Conservation (phyloP, 2,329 filamentous ascomycete genomes). For the Pseudopithomyces maydicus region DNA sequence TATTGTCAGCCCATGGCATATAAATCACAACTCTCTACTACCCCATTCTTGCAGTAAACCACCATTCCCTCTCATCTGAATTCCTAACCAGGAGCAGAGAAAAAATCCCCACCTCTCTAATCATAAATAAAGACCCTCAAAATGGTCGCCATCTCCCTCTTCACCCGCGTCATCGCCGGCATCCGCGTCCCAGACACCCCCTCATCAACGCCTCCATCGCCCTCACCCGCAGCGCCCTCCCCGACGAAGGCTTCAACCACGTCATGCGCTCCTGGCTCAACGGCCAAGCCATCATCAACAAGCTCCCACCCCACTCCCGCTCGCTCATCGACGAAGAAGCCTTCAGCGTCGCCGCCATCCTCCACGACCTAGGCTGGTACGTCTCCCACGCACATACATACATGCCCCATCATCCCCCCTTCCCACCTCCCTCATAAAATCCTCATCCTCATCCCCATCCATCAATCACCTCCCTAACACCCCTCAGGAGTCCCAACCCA, state of each 20-base stretch:
- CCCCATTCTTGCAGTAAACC: no score
- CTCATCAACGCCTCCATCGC: slow-evolving; percentile 43
- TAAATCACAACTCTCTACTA: no score
- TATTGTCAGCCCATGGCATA: no score
- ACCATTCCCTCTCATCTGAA: no score
- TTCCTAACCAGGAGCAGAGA: no score
- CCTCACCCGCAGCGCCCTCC: slow-evolving; percentile 35
- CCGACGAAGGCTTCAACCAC: slow-evolving; percentile 47
- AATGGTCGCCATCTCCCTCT: slow-evolving; percentile 7
- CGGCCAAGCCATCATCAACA: slow-evolving; percentile 40
- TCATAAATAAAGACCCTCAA: neutral
- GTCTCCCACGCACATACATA: slow-evolving; percentile 22
- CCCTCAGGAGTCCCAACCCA: slow-evolving; percentile 2
- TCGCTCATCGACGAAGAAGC: slow-evolving; percentile 43
- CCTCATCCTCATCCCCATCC: no score
- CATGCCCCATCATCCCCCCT: no score
- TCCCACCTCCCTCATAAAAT: no score
- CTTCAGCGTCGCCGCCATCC: slow-evolving; percentile 46
- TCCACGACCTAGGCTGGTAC: slow-evolving; percentile 54
- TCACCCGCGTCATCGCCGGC: slow-evolving; percentile 33
- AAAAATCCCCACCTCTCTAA: no score
- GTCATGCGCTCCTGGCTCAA: slow-evolving; percentile 45
- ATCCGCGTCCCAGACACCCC: slow-evolving; percentile 44
- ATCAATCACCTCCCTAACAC: neutral
- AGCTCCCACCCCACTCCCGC: slow-evolving; percentile 31